Evolutionary conservation across 2,329 filamentous ascomycete species (phyloP), one percentile per base, ranked within the genome.

Genomic region (Sclerotinia glacialis): DNA sequence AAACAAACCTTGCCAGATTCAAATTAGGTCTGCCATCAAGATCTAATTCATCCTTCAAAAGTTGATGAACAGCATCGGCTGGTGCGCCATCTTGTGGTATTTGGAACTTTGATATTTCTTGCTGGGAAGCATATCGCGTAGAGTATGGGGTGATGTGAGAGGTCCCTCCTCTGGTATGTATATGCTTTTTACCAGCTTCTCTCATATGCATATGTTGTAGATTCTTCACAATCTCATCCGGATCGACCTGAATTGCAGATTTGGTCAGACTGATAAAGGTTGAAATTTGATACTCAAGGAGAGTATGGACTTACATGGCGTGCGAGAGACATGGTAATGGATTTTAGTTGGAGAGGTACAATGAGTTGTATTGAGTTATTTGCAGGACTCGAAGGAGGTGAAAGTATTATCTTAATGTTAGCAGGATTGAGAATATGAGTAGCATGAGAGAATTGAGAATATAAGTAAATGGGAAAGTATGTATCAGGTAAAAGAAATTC

Each of bases 21-120:
- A 91, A 78, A 71, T 88, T 89, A 0, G 89, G 88, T 58, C 83
- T 82, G 37, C 88, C 86, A 72, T 89, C 86, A 2, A 89, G 79
- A 75, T 89, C 85, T 46, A 87, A 76, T 71, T 89, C 86, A 74
- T 88, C 85, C 68, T 81, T 83, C 67, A 88, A 79, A 76, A 91
- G 81, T 70, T 89, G 86, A 71, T 89, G 86, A 0, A 89, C 88
- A 0, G 85, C 83, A 70, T 89, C 86, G 12, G 84, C 83, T 0
- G 85, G 83, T 18, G 84, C 83, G 5, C 86, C 85, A 54, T 86
- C 78, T 2, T 81, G 74, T 0, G 86, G 85, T 23, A 89, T 83
- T 64, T 77, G 79, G 76, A 85, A 88, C 70, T 88, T 88, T 9
- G 85, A 83, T 18, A 88, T 81, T 67, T 85, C 83, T 58, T 79